phyloP scores from a whole-genome alignment of 2,329 filamentous ascomycete species.

The Diaporthe citrichinensis region DNA sequence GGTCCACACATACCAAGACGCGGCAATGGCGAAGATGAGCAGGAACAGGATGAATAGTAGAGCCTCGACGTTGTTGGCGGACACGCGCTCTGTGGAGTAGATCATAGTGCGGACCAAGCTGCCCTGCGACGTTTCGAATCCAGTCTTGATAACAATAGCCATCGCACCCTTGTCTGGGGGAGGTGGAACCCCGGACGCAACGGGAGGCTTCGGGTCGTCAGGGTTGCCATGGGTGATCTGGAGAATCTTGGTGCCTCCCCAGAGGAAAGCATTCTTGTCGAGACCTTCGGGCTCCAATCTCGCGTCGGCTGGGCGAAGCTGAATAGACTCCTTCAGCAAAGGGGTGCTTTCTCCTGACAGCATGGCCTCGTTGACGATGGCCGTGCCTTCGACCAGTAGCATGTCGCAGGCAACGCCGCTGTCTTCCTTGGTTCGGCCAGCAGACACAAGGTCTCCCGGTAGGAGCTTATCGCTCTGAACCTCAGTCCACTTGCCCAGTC shows the following conservation, averaged over 20 bases:
- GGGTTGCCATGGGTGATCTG: slow-evolving; percentile 91
- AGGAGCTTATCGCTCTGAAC: slow-evolving; percentile 91
- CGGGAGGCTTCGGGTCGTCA: slow-evolving; percentile 79
- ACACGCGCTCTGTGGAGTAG: slow-evolving; percentile 98
- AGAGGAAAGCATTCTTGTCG: slow-evolving; percentile 97
- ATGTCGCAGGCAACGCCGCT: slow-evolving; percentile 98
- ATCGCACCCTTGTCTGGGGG: slow-evolving; percentile 95
- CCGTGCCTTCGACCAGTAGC: slow-evolving; percentile 92
- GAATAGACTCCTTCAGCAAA: slow-evolving; percentile 94
- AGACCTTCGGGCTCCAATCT: slow-evolving; percentile 88
- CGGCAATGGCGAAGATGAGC: slow-evolving; percentile 94
- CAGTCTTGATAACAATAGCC: slow-evolving; percentile 95
- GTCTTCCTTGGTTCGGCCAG: slow-evolving; percentile 94
- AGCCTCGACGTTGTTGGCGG: slow-evolving; percentile 97
- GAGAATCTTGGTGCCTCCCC: slow-evolving; percentile 96
- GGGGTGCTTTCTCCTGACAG: slow-evolving; percentile 98
- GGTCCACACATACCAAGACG: slow-evolving; percentile 99
- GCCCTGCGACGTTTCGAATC: slow-evolving; percentile 98
- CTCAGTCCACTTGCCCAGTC: slow-evolving; percentile 89
- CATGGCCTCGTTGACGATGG: slow-evolving; percentile 99
- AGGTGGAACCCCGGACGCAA: slow-evolving; percentile 82
- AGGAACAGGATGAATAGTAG: slow-evolving; percentile 98
- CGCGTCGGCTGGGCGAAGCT: slow-evolving; percentile 87
- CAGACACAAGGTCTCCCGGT: slow-evolving; percentile 93
- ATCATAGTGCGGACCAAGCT: slow-evolving; percentile 99